Conservation (phyloP, 108 stramenopile species). For the Bacterosira constricta region DNA sequence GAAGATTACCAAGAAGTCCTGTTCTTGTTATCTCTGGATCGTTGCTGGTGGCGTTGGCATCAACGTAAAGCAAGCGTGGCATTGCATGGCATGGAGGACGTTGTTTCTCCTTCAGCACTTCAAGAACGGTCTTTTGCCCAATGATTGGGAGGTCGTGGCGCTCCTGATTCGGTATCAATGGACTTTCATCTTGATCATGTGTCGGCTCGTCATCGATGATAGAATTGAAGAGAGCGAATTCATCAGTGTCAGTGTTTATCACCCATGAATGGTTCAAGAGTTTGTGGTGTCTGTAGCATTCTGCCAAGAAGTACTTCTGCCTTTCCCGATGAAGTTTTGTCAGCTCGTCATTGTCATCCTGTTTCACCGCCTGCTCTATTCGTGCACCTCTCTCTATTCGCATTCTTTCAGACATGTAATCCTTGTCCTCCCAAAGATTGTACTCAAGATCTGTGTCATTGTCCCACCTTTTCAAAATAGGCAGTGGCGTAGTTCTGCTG, state of each 20-base stretch:
- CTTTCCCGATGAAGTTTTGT: not conserved
- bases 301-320: not conserved
- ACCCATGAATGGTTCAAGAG: not conserved
- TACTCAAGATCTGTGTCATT: slow-evolving; percentile 38
- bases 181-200: not conserved
- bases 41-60: no score
- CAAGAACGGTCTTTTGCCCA: no score
- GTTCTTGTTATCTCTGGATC: no score
- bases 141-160: no score
- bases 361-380: not conserved
- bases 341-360: not conserved
- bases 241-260: not conserved
- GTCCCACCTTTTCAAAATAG: slow-evolving; percentile 44
- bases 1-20: no score
- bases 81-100: no score
- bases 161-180: not conserved
- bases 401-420: not conserved
- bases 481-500: slow-evolving; percentile 36
- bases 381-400: not conserved
- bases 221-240: not conserved
- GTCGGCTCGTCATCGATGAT: not conserved
- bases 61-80: no score
- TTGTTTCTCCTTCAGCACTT: no score
- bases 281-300: no score
- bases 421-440: slow-evolving; percentile 38